Conservation (phyloP, 2,329 filamentous ascomycete species). For the Verticillium nonalfalfae region DNA sequence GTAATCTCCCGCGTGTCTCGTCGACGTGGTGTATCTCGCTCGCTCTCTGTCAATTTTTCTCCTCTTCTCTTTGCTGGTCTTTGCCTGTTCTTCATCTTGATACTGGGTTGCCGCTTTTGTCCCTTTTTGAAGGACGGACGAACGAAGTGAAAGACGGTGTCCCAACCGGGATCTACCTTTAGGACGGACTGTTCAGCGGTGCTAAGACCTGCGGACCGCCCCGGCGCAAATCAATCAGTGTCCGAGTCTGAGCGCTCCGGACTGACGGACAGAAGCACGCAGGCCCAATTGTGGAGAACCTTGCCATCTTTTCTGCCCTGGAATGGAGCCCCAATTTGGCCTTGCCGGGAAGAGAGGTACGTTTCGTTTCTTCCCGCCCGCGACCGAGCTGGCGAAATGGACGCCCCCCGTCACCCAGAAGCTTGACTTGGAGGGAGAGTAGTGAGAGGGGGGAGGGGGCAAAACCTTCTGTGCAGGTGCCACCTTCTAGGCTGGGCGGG, state of each 20-base stretch:
- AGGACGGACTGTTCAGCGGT: neutral
- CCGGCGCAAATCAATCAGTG: constrained; percentile 9
- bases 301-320: neutral
- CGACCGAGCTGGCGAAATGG: neutral
- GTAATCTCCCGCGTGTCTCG: neutral
- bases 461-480: neutral
- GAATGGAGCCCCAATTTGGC: constrained; percentile 7
- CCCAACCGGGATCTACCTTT: neutral
- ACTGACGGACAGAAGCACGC: constrained; percentile 21
- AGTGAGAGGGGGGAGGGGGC: neutral
- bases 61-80: neutral
- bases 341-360: neutral
- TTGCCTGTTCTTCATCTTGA: too few species aligned
- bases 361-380: neutral
- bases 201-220: constrained; percentile 1
- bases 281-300: constrained; percentile 27
- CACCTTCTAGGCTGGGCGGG: neutral
- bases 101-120: too few species aligned
- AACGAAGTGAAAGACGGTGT: neutral
- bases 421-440: neutral
- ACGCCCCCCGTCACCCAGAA: neutral
- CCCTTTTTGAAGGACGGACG: too few species aligned
- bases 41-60: neutral
- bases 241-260: constrained; percentile 9
- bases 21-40: neutral